Percentiles rank a stretch among this genome's conserved stretches.
Evolutionary conservation across 1,139 yeast genomes (phyloP).

Genomic region (Yamadazyma taylorii): DNA sequence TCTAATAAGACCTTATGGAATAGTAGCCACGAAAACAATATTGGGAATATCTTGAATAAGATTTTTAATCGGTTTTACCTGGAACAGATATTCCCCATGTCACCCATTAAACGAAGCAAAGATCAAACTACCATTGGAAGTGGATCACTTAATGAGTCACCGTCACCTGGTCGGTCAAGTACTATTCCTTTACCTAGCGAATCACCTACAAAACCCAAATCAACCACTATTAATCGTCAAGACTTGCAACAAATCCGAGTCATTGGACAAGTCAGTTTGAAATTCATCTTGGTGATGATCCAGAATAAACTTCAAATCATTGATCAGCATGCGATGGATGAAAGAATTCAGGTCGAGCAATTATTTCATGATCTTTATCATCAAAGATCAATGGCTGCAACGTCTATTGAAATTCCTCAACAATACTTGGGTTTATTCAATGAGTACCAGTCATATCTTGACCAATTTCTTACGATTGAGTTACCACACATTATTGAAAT

Average conservation of each 20-base stretch:
- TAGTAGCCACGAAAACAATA: constrained; percentile 23
- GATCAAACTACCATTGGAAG: no score
- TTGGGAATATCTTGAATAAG: constrained; percentile 30
- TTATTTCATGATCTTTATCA: constrained; percentile 27
- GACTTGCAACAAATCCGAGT: constrained; percentile 19
- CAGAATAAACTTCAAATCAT: constrained; percentile 35
- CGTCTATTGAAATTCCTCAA: background rate
- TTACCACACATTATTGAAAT: constrained; percentile 1
- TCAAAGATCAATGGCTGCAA: background rate
- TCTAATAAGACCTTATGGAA: constrained; percentile 33
- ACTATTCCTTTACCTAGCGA: constrained; percentile 14
- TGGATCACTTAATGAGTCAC: no score
- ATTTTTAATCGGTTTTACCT: constrained; percentile 24
- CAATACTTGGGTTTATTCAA: background rate
- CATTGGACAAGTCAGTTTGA: constrained; percentile 54
- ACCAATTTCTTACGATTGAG: constrained; percentile 1
- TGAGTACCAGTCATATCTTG: background rate
- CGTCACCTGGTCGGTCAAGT: no score
- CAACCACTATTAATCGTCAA: constrained; percentile 7
- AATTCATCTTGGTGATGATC: constrained; percentile 51
- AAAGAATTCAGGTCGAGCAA: constrained; percentile 58
- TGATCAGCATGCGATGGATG: constrained; percentile 85
- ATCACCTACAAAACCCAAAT: constrained; percentile 2
- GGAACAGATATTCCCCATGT: constrained; percentile 1
- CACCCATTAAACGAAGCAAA: no score